phyloP scores from a whole-genome alignment of 2,329 filamentous ascomycete species.

The Triangularia verruculosa region DNA sequence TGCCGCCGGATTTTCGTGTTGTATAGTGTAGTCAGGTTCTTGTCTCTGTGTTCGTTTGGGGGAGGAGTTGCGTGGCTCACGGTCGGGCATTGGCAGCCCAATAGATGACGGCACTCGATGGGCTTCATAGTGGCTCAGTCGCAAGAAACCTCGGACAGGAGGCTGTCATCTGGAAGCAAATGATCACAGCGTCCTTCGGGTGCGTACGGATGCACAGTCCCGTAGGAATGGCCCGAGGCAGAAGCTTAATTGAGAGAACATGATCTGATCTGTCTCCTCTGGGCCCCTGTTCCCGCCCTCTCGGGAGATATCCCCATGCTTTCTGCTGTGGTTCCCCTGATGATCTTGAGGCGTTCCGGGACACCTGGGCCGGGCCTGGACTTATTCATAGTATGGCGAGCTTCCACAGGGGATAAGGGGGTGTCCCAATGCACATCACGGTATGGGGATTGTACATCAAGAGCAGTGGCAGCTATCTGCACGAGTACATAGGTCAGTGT shows the following conservation, averaged over 20 bases:
- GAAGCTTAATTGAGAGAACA: not conserved
- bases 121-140: not conserved
- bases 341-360: not conserved
- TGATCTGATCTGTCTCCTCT: slow-evolving; percentile 3
- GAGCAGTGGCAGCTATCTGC: too few species aligned
- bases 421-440: not conserved
- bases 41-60: not conserved
- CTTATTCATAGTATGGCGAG: not conserved
- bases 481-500: not conserved
- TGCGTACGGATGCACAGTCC: not conserved
- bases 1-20: not conserved
- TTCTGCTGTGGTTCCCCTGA: slow-evolving; percentile 6
- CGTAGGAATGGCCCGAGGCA: not conserved
- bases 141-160: not conserved
- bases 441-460: too few species aligned
- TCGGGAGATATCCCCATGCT: slow-evolving; percentile 3
- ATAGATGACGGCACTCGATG: not conserved
- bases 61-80: not conserved
- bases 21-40: too few species aligned
- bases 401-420: not conserved
- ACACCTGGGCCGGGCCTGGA: not conserved
- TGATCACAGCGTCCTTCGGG: not conserved
- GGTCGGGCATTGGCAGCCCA: not conserved
- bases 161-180: not conserved
- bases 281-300: not conserved